Percentiles rank a stretch among this genome's conserved stretches.
These are phyloP conservation scores for Trichopus zeylanicus DNA, from an alignment of 116 monocot species.

Conservation along the genomic window DNA sequence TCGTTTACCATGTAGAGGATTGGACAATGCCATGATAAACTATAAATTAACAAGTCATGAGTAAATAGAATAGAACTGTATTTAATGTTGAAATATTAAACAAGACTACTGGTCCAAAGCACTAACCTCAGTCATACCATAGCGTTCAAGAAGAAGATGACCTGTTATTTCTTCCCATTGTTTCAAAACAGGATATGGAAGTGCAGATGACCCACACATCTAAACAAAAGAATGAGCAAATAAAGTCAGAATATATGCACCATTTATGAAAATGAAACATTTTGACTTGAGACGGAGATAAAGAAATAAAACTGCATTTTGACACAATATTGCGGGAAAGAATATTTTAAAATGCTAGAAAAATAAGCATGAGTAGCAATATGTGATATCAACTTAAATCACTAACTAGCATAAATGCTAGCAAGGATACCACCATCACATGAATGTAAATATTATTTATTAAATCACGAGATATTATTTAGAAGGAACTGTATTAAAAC, in stretches of 20 bases:
- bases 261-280: background rate
- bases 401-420: background rate
- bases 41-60: conserved; percentile 19
- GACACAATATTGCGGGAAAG: no score
- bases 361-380: background rate
- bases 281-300: background rate
- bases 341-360: background rate
- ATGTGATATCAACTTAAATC: background rate
- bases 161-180: conserved; percentile 90
- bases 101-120: background rate
- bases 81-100: background rate
- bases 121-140: conserved; percentile 97
- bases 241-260: background rate
- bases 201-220: conserved; percentile 99
- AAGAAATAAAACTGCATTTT: no score
- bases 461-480: no score
- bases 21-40: conserved; percentile 96
- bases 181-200: conserved; percentile 91
- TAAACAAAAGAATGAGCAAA: conserved; percentile 5
- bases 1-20: conserved; percentile 73
- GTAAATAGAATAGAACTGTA: background rate
- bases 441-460: background rate
- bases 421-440: background rate
- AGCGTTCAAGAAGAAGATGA: conserved; percentile 91
- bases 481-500: no score